These are phyloP conservation scores for Pichia sp. DNA, from an alignment of 1,139 yeast genomes.

Conservation along the genomic window DNA sequence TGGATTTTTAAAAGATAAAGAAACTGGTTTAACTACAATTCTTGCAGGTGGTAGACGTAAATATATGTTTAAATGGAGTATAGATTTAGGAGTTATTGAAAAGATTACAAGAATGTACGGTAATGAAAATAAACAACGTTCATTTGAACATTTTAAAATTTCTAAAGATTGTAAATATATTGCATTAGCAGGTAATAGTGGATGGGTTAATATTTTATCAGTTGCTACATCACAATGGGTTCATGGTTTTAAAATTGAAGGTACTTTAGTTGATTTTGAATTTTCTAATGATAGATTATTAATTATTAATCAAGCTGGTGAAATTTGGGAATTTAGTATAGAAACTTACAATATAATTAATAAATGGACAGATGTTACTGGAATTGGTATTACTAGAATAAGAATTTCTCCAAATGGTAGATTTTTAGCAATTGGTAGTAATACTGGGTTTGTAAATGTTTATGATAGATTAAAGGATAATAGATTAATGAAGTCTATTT, in stretches of 20 bases:
- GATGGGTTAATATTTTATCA: conserved; percentile 82
- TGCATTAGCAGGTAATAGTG: conserved; percentile 76
- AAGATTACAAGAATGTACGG: conserved; percentile 89
- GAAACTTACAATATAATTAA: conserved; percentile 42
- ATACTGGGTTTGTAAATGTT: conserved; percentile 83
- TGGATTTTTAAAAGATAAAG: conserved; percentile 36
- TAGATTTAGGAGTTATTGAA: conserved; percentile 54
- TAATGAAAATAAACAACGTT: conserved; percentile 74
- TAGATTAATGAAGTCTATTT: conserved; percentile 56
- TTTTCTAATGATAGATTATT: conserved; percentile 42
- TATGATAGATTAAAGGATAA: conserved; percentile 50
- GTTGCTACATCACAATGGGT: conserved; percentile 81
- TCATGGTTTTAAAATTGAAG: conserved; percentile 83
- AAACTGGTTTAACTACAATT: conserved; percentile 43
- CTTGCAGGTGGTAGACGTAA: conserved; percentile 90
- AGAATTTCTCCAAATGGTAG: conserved; percentile 52
- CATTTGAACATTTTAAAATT: conserved; percentile 80
- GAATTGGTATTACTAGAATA: conserved; percentile 73
- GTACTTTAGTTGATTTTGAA: conserved; percentile 72
- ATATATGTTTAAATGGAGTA: conserved; percentile 89
- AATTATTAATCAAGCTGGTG: conserved; percentile 74
- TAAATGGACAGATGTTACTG: conserved; percentile 86
- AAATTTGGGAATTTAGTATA: conserved; percentile 81
- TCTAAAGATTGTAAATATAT: conserved; percentile 66
- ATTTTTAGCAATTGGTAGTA: conserved; percentile 86